Evolutionary conservation across 2,329 filamentous ascomycete species (phyloP).

Genomic region (Dothideomycetes sp.): DNA sequence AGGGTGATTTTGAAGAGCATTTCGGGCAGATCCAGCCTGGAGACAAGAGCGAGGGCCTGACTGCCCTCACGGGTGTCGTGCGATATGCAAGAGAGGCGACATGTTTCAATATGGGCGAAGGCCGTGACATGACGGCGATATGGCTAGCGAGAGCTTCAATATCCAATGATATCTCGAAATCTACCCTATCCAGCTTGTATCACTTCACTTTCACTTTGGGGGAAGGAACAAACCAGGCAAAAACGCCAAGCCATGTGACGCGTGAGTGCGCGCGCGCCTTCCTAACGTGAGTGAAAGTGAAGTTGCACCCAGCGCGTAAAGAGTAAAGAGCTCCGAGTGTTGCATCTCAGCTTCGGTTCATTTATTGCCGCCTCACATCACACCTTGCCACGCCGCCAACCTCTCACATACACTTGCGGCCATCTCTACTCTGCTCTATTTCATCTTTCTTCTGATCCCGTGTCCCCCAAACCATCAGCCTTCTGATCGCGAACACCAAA

Average conservation of each 20-base stretch:
- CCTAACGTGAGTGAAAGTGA: too few species aligned
- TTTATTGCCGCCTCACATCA: too few species aligned
- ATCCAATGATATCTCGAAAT: neutral
- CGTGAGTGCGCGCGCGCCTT: neutral
- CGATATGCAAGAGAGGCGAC: slow-evolving; percentile 2
- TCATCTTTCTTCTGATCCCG: too few species aligned
- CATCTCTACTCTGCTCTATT: too few species aligned
- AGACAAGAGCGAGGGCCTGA: neutral
- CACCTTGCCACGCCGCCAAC: too few species aligned
- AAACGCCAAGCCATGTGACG: too few species aligned
- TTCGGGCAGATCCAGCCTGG: slow-evolving; percentile 17
- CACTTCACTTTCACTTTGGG: too few species aligned
- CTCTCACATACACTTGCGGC: too few species aligned
- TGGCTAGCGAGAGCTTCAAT: neutral
- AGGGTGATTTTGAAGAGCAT: slow-evolving; percentile 12
- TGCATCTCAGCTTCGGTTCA: too few species aligned
- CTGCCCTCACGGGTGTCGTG: neutral
- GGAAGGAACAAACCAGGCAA: too few species aligned
- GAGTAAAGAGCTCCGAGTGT: neutral
- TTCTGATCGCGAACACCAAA: neutral
- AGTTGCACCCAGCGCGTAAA: neutral
- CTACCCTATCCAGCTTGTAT: too few species aligned
- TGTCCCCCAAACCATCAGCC: too few species aligned
- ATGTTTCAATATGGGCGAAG: slow-evolving; percentile 7
- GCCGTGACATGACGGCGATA: neutral